Percentiles rank a stretch among this genome's conserved stretches.
Conservation (phyloP, 2,329 filamentous ascomycete genomes). For the Aspergillus proliferans region DNA sequence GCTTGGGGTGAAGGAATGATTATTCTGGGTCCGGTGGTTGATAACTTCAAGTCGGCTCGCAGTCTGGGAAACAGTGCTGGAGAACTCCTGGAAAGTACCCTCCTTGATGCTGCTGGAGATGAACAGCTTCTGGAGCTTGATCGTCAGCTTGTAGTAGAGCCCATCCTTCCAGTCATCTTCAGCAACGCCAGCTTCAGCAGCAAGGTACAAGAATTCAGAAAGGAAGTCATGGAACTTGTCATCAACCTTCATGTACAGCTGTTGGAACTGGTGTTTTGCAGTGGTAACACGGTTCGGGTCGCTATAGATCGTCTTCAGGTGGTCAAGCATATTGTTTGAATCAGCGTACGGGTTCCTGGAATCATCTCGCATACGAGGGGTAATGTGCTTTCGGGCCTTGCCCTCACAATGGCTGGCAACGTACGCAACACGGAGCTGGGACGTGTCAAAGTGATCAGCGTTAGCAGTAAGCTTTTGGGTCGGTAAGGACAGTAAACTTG, state of each 20-base stretch:
- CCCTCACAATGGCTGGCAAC: background rate
- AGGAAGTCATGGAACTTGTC: slow-evolving; percentile 4
- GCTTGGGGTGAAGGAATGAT: no score
- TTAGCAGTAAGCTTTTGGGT: background rate
- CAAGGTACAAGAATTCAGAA: slow-evolving; percentile 3
- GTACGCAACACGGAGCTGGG: background rate
- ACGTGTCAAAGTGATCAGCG: background rate
- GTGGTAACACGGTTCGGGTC: background rate
- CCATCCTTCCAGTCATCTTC: slow-evolving; percentile 1
- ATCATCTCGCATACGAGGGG: background rate
- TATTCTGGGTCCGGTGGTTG: background rate
- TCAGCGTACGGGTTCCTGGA: background rate
- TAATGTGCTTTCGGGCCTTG: background rate
- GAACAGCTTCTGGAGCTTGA: background rate
- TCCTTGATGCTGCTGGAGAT: background rate
- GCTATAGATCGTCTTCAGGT: background rate
- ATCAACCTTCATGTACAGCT: background rate
- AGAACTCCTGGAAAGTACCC: background rate
- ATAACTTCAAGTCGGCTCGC: background rate
- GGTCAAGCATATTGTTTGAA: background rate
- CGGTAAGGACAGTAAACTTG: no score
- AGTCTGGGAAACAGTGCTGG: background rate
- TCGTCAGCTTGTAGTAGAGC: background rate
- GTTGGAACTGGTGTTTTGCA: background rate
- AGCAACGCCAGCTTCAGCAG: background rate